Evolutionary conservation across 176 grass and related monocot genomes (phyloP).

Genomic region (Carex kokanica): DNA sequence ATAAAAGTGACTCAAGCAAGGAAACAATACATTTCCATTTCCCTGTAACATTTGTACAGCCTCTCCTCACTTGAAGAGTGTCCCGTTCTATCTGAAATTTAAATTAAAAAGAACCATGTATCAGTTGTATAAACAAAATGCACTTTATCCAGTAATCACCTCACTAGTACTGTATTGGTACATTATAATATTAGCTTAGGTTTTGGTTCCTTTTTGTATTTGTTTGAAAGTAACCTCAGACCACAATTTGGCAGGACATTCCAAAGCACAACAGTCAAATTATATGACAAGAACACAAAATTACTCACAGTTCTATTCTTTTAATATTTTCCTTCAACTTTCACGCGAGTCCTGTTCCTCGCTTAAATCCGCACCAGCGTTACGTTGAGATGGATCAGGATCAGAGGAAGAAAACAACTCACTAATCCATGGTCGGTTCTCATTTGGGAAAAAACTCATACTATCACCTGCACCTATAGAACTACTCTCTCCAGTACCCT

Average conservation of each 20-base stretch:
- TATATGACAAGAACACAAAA: neutral
- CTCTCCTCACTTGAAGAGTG: neutral
- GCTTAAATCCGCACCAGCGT: neutral
- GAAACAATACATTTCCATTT: constrained; percentile 15
- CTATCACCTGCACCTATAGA: neutral
- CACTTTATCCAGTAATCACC: neutral
- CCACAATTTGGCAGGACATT: neutral
- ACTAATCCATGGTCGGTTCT: neutral
- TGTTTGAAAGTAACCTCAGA: neutral
- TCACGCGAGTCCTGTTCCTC: constrained; percentile 2
- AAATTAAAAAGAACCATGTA: neutral
- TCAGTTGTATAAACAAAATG: neutral
- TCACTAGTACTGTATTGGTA: neutral
- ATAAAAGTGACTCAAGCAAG: constrained; percentile 5
- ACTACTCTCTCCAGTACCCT: neutral
- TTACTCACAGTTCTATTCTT: constrained; percentile 12
- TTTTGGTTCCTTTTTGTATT: neutral
- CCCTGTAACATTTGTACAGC: neutral
- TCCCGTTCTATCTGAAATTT: constrained; percentile 7
- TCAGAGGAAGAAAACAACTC: constrained; percentile 5
- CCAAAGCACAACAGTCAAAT: neutral
- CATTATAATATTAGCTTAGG: neutral
- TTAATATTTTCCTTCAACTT: neutral
- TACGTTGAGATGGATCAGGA: neutral
- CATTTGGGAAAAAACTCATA: neutral